These are phyloP conservation scores for Funneliformis geosporum DNA, from an alignment of 192 early-diverging fungal genomes.

Conservation along the genomic window DNA sequence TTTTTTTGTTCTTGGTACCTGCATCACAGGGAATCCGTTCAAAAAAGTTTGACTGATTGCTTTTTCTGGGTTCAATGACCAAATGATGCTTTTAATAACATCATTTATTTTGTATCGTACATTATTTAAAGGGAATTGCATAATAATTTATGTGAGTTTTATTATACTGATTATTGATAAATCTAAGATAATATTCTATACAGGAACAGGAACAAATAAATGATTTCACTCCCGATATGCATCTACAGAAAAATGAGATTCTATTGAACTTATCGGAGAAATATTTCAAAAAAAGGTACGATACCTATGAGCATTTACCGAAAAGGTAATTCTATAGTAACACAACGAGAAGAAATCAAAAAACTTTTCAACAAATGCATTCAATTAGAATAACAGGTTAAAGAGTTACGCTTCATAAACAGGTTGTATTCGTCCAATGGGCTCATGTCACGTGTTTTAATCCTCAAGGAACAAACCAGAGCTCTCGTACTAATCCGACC, in stretches of 20 bases:
- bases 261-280: background rate
- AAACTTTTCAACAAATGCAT: background rate
- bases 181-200: background rate
- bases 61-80: background rate
- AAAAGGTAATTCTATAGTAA: background rate
- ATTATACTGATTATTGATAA: no score
- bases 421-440: no score
- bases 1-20: background rate
- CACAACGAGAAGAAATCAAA: background rate
- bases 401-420: no score
- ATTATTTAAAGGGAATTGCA: background rate
- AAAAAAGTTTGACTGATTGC: background rate
- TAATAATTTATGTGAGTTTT: no score
- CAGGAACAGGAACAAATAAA: background rate
- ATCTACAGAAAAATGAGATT: background rate
- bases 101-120: no score
- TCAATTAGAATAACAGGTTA: no score
- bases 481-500: no score
- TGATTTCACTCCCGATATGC: background rate
- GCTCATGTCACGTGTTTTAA: no score
- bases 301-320: background rate
- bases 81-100: background rate
- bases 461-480: no score
- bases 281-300: background rate
- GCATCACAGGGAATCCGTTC: background rate